Percentiles rank a stretch among this genome's conserved stretches.
These are phyloP conservation scores for Xerocomellus amylosporus DNA, from an alignment of 768 basidiomycete species.

Conservation along the genomic window DNA sequence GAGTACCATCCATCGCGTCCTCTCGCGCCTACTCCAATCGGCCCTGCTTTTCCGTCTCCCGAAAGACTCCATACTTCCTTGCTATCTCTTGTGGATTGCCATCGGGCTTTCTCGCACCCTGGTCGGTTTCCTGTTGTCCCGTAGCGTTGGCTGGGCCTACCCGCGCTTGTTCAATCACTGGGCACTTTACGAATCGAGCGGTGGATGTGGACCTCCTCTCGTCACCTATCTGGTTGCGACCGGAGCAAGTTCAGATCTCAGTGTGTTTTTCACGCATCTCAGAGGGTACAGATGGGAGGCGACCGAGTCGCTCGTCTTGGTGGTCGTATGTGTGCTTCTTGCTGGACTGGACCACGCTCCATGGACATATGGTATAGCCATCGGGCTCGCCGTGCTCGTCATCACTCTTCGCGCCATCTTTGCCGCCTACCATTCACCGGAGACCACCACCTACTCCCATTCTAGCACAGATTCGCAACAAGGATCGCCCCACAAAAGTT, in stretches of 20 bases:
- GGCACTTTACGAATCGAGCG: slow-evolving; percentile 37
- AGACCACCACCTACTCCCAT: not conserved
- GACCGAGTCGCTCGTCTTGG: slow-evolving; percentile 10
- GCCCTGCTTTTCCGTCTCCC: slow-evolving; percentile 15
- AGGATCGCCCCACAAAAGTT: slow-evolving; percentile 1
- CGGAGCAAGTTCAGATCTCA: slow-evolving; percentile 14
- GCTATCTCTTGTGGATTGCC: slow-evolving; percentile 24
- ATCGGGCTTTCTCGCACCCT: slow-evolving; percentile 19
- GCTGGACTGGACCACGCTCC: slow-evolving; percentile 35
- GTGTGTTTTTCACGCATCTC: not conserved
- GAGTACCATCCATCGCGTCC: slow-evolving; percentile 13
- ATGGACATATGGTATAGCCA: slow-evolving; percentile 38
- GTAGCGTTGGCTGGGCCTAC: slow-evolving; percentile 37
- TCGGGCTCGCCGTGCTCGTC: slow-evolving; percentile 24
- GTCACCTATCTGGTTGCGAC: slow-evolving; percentile 21
- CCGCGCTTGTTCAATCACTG: slow-evolving; percentile 41
- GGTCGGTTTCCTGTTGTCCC: slow-evolving; percentile 22
- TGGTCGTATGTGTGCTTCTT: slow-evolving; percentile 13
- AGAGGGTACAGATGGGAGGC: slow-evolving; percentile 16
- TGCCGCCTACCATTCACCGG: not conserved
- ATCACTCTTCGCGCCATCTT: slow-evolving; percentile 11
- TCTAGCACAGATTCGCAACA: not conserved
- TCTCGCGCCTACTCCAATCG: slow-evolving; percentile 23
- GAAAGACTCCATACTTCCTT: slow-evolving; percentile 1
- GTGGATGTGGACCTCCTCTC: slow-evolving; percentile 38